Conservation (phyloP, 805 yeast genomes). For the Ogataea ramenticola region DNA sequence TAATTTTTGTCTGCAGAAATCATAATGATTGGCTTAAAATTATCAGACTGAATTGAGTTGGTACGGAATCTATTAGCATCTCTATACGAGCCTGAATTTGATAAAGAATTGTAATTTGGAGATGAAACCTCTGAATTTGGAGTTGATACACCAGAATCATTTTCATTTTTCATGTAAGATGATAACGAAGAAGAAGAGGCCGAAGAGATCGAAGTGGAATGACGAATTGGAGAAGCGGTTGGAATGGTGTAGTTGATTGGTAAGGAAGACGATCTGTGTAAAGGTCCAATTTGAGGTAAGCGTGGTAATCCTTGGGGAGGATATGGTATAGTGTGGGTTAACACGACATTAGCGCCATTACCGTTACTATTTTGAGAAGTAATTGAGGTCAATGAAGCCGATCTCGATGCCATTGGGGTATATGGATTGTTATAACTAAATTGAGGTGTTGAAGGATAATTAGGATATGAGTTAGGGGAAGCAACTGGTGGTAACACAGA, state of each 20-base stretch:
- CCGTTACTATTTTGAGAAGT: conserved; percentile 6
- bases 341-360: neutral
- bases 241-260: neutral
- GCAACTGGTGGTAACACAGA: neutral
- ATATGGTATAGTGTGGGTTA: too few species aligned
- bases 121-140: neutral
- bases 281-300: neutral
- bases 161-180: neutral
- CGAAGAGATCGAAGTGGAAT: neutral
- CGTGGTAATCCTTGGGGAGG: neutral
- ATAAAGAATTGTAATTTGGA: neutral
- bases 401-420: conserved; percentile 17
- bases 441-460: neutral
- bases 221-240: neutral
- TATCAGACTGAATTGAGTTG: conserved; percentile 1
- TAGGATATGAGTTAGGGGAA: neutral
- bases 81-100: neutral
- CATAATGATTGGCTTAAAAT: conserved; percentile 3
- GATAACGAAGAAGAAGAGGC: neutral
- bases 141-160: neutral
- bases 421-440: conserved; percentile 1
- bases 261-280: neutral
- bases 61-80: neutral
- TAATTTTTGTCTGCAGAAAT: conserved; percentile 1
- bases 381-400: conserved; percentile 10